phyloP scores from a whole-genome alignment of 208 protist genomes.

The Naegleria lovaniensis region DNA sequence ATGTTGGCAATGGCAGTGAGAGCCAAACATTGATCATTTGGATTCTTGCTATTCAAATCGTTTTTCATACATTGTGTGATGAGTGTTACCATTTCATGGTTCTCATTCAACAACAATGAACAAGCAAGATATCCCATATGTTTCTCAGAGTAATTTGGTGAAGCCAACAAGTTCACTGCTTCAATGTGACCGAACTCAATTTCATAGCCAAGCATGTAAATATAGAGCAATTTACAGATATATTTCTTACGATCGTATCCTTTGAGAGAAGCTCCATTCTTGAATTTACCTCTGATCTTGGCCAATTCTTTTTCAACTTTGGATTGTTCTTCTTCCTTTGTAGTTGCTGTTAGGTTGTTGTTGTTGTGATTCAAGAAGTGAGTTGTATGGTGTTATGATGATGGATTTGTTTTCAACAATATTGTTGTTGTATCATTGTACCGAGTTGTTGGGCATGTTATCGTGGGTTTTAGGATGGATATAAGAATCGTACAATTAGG shows the following conservation, averaged over 20 bases:
- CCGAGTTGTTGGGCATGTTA: too few species aligned
- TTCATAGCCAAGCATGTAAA: slow-evolving; percentile 97
- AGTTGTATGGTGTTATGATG: not conserved
- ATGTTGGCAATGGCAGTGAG: slow-evolving; percentile 93
- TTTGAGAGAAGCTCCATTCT: slow-evolving; percentile 62
- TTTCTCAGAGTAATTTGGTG: slow-evolving; percentile 90
- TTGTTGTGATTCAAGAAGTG: not conserved
- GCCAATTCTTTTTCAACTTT: slow-evolving; percentile 96
- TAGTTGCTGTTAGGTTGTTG: slow-evolving; percentile 49
- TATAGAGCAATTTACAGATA: slow-evolving; percentile 99
- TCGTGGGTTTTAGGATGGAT: too few species aligned
- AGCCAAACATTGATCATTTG: slow-evolving; percentile 86
- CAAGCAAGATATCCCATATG: slow-evolving; percentile 94
- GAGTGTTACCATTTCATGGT: slow-evolving; percentile 90
- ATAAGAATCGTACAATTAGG: too few species aligned
- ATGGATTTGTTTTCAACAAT: too few species aligned
- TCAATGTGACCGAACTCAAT: slow-evolving; percentile 99
- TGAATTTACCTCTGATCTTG: slow-evolving; percentile 97
- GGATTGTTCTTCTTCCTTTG: slow-evolving; percentile 83
- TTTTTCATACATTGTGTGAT: slow-evolving; percentile 92
- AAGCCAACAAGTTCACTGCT: slow-evolving; percentile 90
- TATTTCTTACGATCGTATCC: slow-evolving; percentile 98
- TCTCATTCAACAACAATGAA: slow-evolving; percentile 91
- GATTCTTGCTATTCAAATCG: slow-evolving; percentile 81
- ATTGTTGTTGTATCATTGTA: not conserved